Evolutionary conservation across 805 yeast species (phyloP).

Genomic region (Spathaspora passalidarum): DNA sequence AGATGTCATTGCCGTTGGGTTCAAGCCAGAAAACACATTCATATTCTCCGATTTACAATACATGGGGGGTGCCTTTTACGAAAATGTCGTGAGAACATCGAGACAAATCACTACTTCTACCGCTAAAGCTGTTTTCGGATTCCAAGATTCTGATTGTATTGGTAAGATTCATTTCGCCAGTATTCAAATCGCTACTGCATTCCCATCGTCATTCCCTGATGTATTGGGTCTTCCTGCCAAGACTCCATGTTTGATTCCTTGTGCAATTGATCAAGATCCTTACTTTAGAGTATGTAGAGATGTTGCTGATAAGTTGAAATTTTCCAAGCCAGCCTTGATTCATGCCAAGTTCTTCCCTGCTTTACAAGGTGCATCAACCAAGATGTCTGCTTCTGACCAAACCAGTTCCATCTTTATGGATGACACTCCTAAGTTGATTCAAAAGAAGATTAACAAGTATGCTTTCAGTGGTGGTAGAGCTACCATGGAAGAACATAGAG

Average conservation of each 20-base stretch:
- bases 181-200: conserved; percentile 92
- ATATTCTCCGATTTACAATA: conserved; percentile 89
- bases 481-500: conserved; percentile 86
- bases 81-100: conserved; percentile 87
- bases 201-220: conserved; percentile 94
- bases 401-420: conserved; percentile 92
- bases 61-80: conserved; percentile 93
- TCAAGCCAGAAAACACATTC: conserved; percentile 91
- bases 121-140: conserved; percentile 95
- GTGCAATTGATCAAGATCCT: conserved; percentile 99
- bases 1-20: conserved; percentile 92
- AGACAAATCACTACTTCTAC: conserved; percentile 97
- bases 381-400: conserved; percentile 94
- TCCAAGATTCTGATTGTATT: conserved; percentile 89
- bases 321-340: conserved; percentile 83
- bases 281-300: conserved; percentile 97
- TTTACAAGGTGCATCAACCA: conserved; percentile 90
- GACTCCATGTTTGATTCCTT: conserved; percentile 95
- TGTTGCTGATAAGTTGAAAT: conserved; percentile 91
- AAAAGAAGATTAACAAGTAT: conserved; percentile 91
- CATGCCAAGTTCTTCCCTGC: conserved; percentile 98
- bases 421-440: conserved; percentile 87
- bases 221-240: conserved; percentile 81
- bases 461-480: conserved; percentile 95
- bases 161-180: conserved; percentile 95